These are phyloP conservation scores for Beauveria sp. DNA, from an alignment of 2,329 filamentous ascomycete species.

Conservation along the genomic window DNA sequence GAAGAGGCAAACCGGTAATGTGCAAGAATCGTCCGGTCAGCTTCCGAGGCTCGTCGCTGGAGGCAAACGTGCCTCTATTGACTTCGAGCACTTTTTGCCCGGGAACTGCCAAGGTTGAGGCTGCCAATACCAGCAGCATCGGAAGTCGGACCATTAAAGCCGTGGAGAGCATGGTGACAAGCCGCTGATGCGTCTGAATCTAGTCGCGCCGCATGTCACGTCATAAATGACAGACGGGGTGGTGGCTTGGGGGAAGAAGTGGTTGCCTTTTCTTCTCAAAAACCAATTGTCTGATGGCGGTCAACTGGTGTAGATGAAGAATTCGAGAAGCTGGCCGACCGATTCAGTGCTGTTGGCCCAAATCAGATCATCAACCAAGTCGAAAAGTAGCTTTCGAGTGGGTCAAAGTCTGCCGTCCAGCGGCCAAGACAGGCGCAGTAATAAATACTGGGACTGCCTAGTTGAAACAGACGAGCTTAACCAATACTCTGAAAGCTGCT, in stretches of 20 bases:
- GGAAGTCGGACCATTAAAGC: not conserved
- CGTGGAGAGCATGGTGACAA: not conserved
- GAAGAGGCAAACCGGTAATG: conserved; percentile 62
- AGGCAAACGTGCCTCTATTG: not conserved
- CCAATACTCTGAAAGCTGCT: not conserved
- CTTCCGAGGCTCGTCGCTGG: conserved; percentile 23
- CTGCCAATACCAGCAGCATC: conserved; percentile 3
- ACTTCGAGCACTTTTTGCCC: not conserved
- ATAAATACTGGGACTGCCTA: not conserved
- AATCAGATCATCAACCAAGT: not conserved
- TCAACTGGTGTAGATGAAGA: not conserved
- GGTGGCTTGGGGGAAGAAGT: too few relatives aligned
- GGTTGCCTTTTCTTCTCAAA: not conserved
- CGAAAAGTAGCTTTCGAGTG: conserved; percentile 5
- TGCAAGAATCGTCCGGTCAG: conserved; percentile 75
- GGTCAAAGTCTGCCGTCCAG: not conserved
- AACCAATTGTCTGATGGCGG: not conserved
- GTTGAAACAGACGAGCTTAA: not conserved
- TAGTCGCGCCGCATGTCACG: conserved; percentile 7
- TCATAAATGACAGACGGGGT: not conserved
- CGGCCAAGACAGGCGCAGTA: not conserved
- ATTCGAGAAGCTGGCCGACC: not conserved
- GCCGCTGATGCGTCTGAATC: not conserved
- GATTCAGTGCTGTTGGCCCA: not conserved
- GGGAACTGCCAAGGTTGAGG: not conserved